Evolutionary conservation across 108 stramenopile genomes (phyloP).

Genomic region (Cyclotella atomus): DNA sequence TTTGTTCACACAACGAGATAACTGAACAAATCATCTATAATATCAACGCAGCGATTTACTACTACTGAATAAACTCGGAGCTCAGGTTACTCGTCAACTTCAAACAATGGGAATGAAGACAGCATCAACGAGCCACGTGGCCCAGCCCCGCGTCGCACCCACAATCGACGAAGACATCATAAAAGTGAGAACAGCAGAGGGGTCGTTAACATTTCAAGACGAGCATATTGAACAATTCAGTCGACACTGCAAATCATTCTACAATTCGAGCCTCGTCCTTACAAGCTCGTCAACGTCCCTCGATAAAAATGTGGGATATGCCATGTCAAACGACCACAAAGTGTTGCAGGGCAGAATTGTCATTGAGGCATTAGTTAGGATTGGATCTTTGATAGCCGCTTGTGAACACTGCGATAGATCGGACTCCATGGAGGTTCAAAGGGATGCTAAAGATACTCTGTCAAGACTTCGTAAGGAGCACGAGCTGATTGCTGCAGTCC

Average conservation of each 20-base stretch:
- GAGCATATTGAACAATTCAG: constrained; percentile 19
- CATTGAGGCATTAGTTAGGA: constrained; percentile 40
- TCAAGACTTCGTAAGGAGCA: constrained; percentile 29
- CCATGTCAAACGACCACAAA: not conserved
- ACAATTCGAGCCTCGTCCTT: constrained; percentile 34
- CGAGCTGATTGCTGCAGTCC: constrained; percentile 9
- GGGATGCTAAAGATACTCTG: constrained; percentile 12
- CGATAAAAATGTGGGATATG: constrained; percentile 24
- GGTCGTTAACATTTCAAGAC: not conserved
- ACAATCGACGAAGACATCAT: not conserved
- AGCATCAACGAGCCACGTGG: not conserved
- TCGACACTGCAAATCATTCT: constrained; percentile 29
- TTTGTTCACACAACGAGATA: too few species aligned
- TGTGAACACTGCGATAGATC: not conserved
- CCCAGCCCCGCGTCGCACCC: not conserved
- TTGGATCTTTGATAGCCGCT: constrained; percentile 27
- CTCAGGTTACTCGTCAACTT: too few species aligned
- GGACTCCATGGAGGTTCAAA: not conserved
- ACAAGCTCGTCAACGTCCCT: constrained; percentile 12
- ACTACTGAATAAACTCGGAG: too few species aligned
- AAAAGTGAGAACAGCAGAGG: not conserved
- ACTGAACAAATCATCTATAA: too few species aligned
- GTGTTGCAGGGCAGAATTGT: constrained; percentile 30
- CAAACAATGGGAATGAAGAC: not conserved
- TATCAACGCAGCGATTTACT: too few species aligned